Base-by-base conservation (phyloP, 192 early-diverging fungal genomes). In the Lobosporangium transversale region DNA sequence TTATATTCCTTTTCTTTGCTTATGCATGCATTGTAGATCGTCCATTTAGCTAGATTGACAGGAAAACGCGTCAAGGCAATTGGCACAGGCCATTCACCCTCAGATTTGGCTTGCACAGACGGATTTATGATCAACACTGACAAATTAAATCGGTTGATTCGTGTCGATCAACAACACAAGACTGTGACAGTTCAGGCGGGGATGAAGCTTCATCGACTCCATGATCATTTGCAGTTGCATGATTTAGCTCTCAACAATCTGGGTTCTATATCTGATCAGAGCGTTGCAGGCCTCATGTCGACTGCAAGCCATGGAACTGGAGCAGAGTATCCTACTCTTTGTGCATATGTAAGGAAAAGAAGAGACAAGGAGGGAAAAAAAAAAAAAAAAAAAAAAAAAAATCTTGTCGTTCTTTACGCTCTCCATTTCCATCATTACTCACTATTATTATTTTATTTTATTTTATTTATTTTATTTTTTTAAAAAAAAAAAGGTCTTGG, bases 261-360 rank as follows among this genome's bases (percentile, higher is more conserved):
- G 24, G 90, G 90, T 1, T 89, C 89, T 18, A 91, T 93, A 53
- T 91, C 89, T 4, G 92, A 93, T 45, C 90, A 92, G 62, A 88
- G 85, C 58, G 69, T 92, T 2, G 89, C 87, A n/a, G 90, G 92
- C 9, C 80, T 87, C 1, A 92, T 92, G 45, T 84, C 89, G 4
- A 92, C 92, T 1, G 90, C 90, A 4, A 89, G 89, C 10, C 92
- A 92, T 68, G 89, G 92, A 11, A 88, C 89, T 10, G 92, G 92
- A 10, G 81, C 86, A 18, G 78, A 83, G 26, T 93, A 81, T 51
- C 80, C 85, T 15, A 85, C 85, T 29, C 31, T 90, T 26, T 88
- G 89, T 55, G 81, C 86, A 0, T 69, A 81, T 66, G 86, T 93
- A 65, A 80, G 56, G 7, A 14, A 40, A 40, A 7, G 14, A 1